phyloP scores from a whole-genome alignment of 306 rosid species.

The Oemleria cerasiformis region DNA sequence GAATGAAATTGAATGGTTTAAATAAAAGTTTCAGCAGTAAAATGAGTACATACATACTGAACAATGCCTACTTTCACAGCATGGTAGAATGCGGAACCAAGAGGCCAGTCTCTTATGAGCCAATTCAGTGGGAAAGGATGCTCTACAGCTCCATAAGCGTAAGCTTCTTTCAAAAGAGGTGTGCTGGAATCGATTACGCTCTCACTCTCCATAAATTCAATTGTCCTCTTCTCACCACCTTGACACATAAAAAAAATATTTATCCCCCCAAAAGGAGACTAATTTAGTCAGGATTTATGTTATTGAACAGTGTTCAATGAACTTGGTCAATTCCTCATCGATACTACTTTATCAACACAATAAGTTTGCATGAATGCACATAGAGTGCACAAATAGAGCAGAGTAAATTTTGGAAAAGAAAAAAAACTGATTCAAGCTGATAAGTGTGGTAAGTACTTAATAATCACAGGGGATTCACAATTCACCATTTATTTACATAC shows the following conservation, averaged over 20 bases:
- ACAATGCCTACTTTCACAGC: constrained; percentile 98
- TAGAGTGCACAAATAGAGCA: background rate
- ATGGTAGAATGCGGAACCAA: constrained; percentile 86
- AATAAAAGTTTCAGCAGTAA: constrained; percentile 25
- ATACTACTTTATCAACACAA: background rate
- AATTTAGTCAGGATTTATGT: constrained; percentile 12
- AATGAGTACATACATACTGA: constrained; percentile 78
- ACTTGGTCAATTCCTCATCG: background rate
- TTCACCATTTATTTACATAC: constrained; percentile 40
- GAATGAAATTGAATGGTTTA: background rate
- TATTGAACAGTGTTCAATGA: background rate
- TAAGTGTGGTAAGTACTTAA: background rate
- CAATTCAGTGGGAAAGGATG: constrained; percentile 96
- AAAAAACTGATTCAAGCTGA: background rate
- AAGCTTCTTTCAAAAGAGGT: constrained; percentile 79
- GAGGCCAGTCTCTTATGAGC: constrained; percentile 75
- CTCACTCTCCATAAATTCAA: constrained; percentile 81
- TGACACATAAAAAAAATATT: constrained; percentile 24
- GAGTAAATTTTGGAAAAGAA: background rate
- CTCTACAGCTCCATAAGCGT: constrained; percentile 87
- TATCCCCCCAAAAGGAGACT: constrained; percentile 9
- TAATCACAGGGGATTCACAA: background rate
- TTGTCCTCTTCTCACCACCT: constrained; percentile 95
- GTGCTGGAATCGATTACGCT: constrained; percentile 55
- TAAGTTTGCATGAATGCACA: background rate